Percentiles rank a stretch among this genome's conserved stretches.
phyloP scores from a whole-genome alignment of 73 alveolate genomes.

The Strombidium stylifer region DNA sequence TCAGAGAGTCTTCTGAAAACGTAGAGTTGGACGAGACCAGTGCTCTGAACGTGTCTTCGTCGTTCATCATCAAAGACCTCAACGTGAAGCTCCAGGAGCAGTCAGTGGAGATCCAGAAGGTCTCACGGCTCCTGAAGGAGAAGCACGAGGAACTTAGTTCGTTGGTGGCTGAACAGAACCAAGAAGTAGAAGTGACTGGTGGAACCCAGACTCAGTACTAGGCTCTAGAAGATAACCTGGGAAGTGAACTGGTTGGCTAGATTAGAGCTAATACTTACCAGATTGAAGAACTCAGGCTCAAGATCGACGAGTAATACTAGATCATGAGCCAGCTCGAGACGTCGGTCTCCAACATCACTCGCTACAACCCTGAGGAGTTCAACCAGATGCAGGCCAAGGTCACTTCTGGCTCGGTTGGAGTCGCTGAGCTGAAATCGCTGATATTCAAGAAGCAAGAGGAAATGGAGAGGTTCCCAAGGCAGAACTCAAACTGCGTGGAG shows the following conservation, averaged over 20 bases:
- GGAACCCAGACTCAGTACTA: no score
- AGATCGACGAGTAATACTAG: conserved; percentile 61
- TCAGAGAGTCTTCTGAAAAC: no score
- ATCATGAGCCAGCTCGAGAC: no score
- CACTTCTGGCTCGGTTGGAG: no score
- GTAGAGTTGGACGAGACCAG: no score
- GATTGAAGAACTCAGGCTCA: conserved; percentile 55
- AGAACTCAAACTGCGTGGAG: conserved; percentile 68
- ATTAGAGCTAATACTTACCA: conserved; percentile 12
- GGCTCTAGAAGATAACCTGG: conserved; percentile 5
- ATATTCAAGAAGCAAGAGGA: conserved; percentile 47
- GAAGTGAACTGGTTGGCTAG: neutral
- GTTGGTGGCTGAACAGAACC: no score
- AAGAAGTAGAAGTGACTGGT: no score
- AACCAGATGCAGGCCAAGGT: no score
- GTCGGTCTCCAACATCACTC: no score
- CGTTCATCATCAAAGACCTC: neutral
- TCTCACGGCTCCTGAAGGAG: conserved; percentile 39
- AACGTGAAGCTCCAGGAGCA: conserved; percentile 23
- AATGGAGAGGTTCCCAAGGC: conserved; percentile 66
- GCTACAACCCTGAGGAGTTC: no score
- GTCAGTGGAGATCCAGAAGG: conserved; percentile 47
- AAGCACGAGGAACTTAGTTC: conserved; percentile 57
- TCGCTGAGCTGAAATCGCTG: conserved; percentile 34
- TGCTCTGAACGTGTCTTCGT: no score